Evolutionary conservation across 768 basidiomycete species (phyloP), one percentile per base, ranked within the genome.

Genomic region (Xerocomellus intermedius): DNA sequence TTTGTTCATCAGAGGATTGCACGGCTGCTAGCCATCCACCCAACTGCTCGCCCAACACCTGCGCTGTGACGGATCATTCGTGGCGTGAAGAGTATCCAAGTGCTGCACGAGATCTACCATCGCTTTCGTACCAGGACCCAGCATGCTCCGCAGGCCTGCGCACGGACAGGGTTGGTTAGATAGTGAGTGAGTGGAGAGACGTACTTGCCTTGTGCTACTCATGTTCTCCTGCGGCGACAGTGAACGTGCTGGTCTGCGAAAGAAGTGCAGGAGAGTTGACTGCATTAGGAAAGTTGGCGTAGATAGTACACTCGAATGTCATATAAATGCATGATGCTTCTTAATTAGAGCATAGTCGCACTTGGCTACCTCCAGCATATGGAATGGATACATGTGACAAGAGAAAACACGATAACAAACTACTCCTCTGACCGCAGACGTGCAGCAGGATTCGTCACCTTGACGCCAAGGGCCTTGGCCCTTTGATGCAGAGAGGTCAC

Each of bases 391-490:
- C 68, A 64, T 66, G 65, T 62, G 68, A 68, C 58, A 64, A 70
- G 62, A 70, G 66, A 69, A 75, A 71, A 70, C 65, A 55, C 17
- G 67, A 62, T 66, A 65, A 73, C 67, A 75, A 69, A 74, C 77
- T 80, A 86, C 78, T 98, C 95, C 80, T 98, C 95, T 72, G 93
- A 89, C 79, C 94, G 87, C 76, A 98, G 82, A 72, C 91, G 90
- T 65, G 89, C 96, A 58, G 86, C 84, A 50, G 93, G 72, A 81
- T 98, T 98, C 51, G 91, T 95, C 69, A 98, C 89, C 79, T 95
- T 98, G 75, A 98, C 80, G 55, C 89, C 87, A 64, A 95, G 76
- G 39, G 77, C 88, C 75, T 89, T 92, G 55, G 91, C 90, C 70
- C 91, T 94, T 63, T 58, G 41, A 52, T 39, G 19, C 13, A 48